A percentile compares a stretch with the other conserved stretches of the same genome.
phyloP scores from a whole-genome alignment of 2,329 filamentous ascomycete species.

The Colletotrichum plurivorum region DNA sequence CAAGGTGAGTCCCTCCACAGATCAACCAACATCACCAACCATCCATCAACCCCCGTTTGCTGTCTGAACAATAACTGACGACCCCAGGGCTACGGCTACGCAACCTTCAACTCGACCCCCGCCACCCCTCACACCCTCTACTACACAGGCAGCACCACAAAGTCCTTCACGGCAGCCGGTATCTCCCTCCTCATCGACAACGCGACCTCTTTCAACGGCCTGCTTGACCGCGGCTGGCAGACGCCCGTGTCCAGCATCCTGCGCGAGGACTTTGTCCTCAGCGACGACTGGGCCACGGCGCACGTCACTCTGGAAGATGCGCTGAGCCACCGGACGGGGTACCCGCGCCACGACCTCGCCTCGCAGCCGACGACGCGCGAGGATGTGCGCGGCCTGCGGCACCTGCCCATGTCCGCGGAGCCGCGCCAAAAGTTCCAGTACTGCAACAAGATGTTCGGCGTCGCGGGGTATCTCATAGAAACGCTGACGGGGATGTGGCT shows the following conservation, averaged over 20 bases:
- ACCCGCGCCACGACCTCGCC: constrained; percentile 58
- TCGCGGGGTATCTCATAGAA: constrained; percentile 62
- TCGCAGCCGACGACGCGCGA: constrained; percentile 49
- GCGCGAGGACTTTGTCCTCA: constrained; percentile 66
- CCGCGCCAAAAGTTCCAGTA: constrained; percentile 63
- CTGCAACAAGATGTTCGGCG: constrained; percentile 65
- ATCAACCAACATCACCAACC: not conserved
- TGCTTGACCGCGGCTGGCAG: constrained; percentile 55
- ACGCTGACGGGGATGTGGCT: constrained; percentile 54
- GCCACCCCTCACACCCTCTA: constrained; percentile 66
- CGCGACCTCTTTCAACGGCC: constrained; percentile 47
- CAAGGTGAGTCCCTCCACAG: constrained; percentile 44
- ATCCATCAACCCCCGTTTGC: no score
- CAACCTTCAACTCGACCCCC: constrained; percentile 49
- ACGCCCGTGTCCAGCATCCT: constrained; percentile 63
- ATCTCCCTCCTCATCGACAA: constrained; percentile 65
- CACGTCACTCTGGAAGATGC: constrained; percentile 69
- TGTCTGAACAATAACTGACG: no score
- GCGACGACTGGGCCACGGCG: constrained; percentile 60
- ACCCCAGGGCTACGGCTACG: constrained; percentile 56
- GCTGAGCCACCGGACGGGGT: constrained; percentile 66
- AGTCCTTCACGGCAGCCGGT: constrained; percentile 66
- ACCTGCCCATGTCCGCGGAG: constrained; percentile 60
- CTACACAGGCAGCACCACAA: constrained; percentile 69
- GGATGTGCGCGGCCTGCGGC: constrained; percentile 58